Base-by-base conservation (phyloP, 495 filamentous ascomycete genomes). In the Choiromyces venosus region DNA sequence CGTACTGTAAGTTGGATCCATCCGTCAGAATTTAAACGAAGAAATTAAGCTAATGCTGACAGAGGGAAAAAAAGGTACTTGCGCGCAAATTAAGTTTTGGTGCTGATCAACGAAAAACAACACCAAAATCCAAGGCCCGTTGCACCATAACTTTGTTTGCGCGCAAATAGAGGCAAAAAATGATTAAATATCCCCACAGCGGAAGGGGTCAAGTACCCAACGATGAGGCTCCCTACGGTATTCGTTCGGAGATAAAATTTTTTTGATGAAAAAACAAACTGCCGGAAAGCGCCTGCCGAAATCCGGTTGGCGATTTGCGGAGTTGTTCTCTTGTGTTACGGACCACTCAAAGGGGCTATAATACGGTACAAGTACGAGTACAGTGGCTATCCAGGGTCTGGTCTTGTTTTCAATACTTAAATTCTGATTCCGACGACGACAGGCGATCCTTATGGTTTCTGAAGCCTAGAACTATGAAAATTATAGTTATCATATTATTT, bases 381-480 rank as follows among this genome's bases (percentile, higher is more conserved):
- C 25, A 16, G 52, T 61, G 10, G 9, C n/a, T 29, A 61, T 61
- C 52, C 52, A 61, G 52, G 52, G 52, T 61, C 52, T 61, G 25
- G 52, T 61, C 25, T 61, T 33, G 52, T 61, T 61, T 61, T 61
- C 25, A 61, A 61, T 61, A 61, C 52, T 61, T 61, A 61, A 61
- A 61, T 61, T 29, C 52, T 61, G 52, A 61, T 33, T 14, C 52
- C 2, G 52, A 61, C 52, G 52, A 61, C 52, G 25, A 33, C 52
- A 14, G 9, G 25, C 52, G 52, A 61, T 61, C 52, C n/a, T 12
- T 61, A 61, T 61, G 10, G 0, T 16, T 61, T 14, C 52, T 5
- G 4, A 29, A 12, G 52, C 25, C 52, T 12, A 10, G 46, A 29
- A 12, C 52, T 61, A 61, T 29, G n/a, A 61, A 61, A 61, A 61